Evolutionary conservation across 2,329 filamentous ascomycete species (phyloP).

Genomic region (Microcyclospora pomicola): DNA sequence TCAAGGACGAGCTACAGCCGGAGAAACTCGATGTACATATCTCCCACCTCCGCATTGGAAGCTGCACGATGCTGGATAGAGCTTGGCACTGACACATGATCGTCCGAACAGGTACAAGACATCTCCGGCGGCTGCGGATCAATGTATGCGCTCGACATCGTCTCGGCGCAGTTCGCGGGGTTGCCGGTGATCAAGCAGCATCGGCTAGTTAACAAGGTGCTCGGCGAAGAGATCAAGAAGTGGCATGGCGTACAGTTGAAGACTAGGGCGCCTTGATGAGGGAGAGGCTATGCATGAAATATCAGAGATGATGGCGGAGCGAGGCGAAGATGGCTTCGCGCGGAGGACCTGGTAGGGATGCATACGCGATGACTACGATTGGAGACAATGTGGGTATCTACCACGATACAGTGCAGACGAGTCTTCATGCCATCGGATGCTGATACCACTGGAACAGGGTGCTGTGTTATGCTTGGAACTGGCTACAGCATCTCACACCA

Average conservation of each 20-base stretch:
- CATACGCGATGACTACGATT: no score
- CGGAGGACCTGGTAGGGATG: no score
- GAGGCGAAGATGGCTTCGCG: no score
- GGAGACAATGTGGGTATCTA: neutral
- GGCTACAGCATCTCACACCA: no score
- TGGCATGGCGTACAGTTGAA: conserved; percentile 77
- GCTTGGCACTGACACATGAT: neutral
- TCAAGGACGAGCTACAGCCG: conserved; percentile 29
- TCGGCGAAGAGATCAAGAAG: conserved; percentile 60
- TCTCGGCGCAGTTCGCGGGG: conserved; percentile 57
- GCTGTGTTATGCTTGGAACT: no score
- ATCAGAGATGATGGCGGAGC: no score
- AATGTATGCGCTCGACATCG: conserved; percentile 76
- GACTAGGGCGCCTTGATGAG: conserved; percentile 41
- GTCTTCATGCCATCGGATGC: no score
- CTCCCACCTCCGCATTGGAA: neutral
- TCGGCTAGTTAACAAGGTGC: conserved; percentile 59
- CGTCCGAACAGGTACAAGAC: conserved; percentile 50
- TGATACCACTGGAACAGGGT: no score
- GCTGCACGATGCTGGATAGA: neutral
- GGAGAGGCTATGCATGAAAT: no score
- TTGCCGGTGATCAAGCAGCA: conserved; percentile 67
- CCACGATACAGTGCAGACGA: neutral
- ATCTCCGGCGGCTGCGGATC: conserved; percentile 72
- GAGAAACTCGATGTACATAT: conserved; percentile 32